Conservation (phyloP, 331 rosid species). For the Stylosanthes scabra region DNA sequence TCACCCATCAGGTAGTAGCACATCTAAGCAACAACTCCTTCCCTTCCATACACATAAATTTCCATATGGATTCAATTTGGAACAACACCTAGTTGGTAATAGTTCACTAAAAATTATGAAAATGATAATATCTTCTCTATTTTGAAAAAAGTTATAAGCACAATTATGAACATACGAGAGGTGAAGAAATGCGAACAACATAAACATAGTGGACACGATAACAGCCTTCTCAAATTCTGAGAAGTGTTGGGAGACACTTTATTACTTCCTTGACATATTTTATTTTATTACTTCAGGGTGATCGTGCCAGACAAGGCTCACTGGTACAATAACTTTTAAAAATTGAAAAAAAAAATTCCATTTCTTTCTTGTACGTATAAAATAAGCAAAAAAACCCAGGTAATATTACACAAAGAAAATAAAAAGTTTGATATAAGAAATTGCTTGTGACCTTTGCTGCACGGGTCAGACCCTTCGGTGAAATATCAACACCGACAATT, state of each 20-base stretch:
- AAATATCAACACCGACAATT: constrained; percentile 92
- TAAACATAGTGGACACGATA: constrained; percentile 19
- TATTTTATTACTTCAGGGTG: background rate
- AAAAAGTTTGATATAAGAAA: constrained; percentile 19
- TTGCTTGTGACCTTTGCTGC: constrained; percentile 81
- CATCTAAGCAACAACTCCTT: too few species aligned
- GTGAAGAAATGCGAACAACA: background rate
- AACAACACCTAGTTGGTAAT: too few species aligned
- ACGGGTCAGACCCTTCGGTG: constrained; percentile 79
- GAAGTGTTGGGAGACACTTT: background rate
- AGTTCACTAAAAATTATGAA: too few species aligned
- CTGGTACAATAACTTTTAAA: background rate
- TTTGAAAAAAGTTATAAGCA: background rate
- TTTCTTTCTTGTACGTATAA: background rate
- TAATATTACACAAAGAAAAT: background rate
- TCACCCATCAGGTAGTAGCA: too few species aligned
- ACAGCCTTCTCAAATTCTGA: constrained; percentile 28
- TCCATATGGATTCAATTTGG: too few species aligned
- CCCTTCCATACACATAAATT: too few species aligned
- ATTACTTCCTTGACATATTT: constrained; percentile 12
- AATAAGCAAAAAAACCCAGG: constrained; percentile 7
- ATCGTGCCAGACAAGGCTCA: constrained; percentile 8
- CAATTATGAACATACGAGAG: constrained; percentile 8
- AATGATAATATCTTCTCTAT: constrained; percentile 10
- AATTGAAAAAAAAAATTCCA: background rate